Evolutionary conservation across 2,329 filamentous ascomycete genomes (phyloP).

Genomic region (Calonectria henricotiae): DNA sequence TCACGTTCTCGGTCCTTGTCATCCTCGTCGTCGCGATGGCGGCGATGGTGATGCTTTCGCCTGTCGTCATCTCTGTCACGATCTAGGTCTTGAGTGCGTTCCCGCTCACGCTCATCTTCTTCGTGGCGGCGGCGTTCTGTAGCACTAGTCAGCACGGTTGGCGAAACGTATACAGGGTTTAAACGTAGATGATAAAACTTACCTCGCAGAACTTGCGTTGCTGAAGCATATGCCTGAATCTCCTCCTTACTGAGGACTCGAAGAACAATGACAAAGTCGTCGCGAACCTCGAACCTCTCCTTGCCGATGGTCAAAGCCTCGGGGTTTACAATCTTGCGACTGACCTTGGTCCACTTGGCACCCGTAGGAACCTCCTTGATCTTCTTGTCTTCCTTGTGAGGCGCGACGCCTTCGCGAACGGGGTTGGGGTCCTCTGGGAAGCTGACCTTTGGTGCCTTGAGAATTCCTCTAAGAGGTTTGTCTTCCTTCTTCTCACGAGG

Average conservation of each 20-base stretch:
- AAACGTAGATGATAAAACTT: constrained; percentile 53
- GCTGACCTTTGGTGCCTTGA: constrained; percentile 85
- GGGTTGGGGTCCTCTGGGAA: constrained; percentile 92
- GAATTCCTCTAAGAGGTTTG: constrained; percentile 85
- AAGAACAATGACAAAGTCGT: constrained; percentile 94
- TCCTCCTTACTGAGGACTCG: constrained; percentile 90
- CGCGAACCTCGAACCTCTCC: constrained; percentile 92
- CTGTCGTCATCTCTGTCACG: constrained; percentile 34
- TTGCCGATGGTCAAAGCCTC: constrained; percentile 89
- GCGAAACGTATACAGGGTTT: background rate
- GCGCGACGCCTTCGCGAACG: constrained; percentile 90
- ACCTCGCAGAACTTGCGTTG: constrained; percentile 88
- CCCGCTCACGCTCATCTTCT: constrained; percentile 48
- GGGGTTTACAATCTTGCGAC: constrained; percentile 89
- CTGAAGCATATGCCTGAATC: constrained; percentile 88
- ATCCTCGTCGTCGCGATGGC: constrained; percentile 45
- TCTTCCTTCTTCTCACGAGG: constrained; percentile 76
- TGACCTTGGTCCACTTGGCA: constrained; percentile 95
- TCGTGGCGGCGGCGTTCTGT: constrained; percentile 57
- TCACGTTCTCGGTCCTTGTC: constrained; percentile 42
- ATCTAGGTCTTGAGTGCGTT: constrained; percentile 48
- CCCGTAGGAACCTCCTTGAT: constrained; percentile 80
- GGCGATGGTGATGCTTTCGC: constrained; percentile 41
- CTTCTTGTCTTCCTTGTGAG: constrained; percentile 89
- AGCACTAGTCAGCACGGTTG: constrained; percentile 37